Base-by-base conservation (phyloP, 2,329 filamentous ascomycete genomes). In the Aspergillus uvarum region DNA sequence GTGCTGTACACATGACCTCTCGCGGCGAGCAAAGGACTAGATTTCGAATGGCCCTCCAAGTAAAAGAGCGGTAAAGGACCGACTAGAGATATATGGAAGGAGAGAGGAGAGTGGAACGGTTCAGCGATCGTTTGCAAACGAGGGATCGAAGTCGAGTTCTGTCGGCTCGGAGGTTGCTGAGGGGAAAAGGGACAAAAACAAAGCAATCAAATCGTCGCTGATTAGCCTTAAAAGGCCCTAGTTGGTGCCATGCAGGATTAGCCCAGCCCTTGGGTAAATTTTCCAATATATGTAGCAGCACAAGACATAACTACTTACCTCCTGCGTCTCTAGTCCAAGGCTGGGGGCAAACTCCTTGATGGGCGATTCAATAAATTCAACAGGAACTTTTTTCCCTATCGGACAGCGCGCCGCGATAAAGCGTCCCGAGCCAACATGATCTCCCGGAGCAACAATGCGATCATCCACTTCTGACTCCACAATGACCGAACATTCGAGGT, bases 1-100 rank as follows among this genome's bases (percentile, higher is more conserved):
- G 58, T 60, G 56, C 47, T 62, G 62, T 55, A 47, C 59, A 67
- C 67, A 68, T 69, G 66, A 64, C 65, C 66, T 65, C 55, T 42
- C 42, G 56, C 35, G 44, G 49, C 44, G 26, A 51, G 47, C 29
- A 19, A 51, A 47, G 32, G 38, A 38, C 48, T 32, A 47, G 29
- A 51, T 21, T 31, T 38, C 47, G 49, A 52, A 49, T 47, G 29
- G 44, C n/a, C 42, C 50, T 29, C 59, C 12, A 49, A 54, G 51
- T 14, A 35, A 42, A 22, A 21, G 42, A 54, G 47, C 38, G 21
- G 44, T 31, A 50, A 47, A 51, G 24, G 6, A 56, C 19, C 44
- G 26, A 32, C 38, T 16, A 16, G 38, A 19, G 16, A n/a, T 19
- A n/a, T n/a, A 44, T 19, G 8, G 16, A 19, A 7, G n/a, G 38